phyloP scores from a whole-genome alignment of 306 rosid species.

The Prunus campanulata region DNA sequence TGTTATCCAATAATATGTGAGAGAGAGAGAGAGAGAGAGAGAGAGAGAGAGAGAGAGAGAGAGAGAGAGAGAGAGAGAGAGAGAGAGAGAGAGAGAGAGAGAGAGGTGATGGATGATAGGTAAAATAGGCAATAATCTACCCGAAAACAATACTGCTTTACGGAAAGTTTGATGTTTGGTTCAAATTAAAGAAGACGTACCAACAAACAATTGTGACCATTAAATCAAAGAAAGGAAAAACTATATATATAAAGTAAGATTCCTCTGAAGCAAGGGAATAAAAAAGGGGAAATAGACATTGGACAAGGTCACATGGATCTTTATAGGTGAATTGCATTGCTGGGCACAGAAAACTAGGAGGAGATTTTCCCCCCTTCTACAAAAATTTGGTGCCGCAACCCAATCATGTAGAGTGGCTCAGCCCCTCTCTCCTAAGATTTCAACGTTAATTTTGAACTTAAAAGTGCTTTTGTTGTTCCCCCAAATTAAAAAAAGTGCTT shows the following conservation, averaged over 20 bases:
- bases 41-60: background rate
- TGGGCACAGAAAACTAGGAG: slow-evolving; percentile 41
- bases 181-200: slow-evolving; percentile 22
- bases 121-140: slow-evolving; percentile 3
- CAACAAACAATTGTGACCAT: slow-evolving; percentile 18
- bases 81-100: background rate
- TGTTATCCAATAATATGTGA: background rate
- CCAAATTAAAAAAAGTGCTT: slow-evolving; percentile 19
- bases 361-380: background rate
- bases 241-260: slow-evolving; percentile 37
- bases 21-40: background rate
- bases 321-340: background rate
- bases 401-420: slow-evolving; percentile 1
- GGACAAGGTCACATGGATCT: slow-evolving; percentile 46
- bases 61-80: background rate
- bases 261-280: slow-evolving; percentile 23
- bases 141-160: slow-evolving; percentile 1
- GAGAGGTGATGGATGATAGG: background rate
- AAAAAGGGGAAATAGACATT: slow-evolving; percentile 13
- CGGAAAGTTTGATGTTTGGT: slow-evolving; percentile 27
- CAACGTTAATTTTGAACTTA: slow-evolving; percentile 19
- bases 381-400: background rate
- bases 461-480: slow-evolving; percentile 25
- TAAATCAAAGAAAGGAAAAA: slow-evolving; percentile 20
- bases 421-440: slow-evolving; percentile 1